phyloP scores from a whole-genome alignment of 768 basidiomycete species.

The Rhizopogon vulgaris region DNA sequence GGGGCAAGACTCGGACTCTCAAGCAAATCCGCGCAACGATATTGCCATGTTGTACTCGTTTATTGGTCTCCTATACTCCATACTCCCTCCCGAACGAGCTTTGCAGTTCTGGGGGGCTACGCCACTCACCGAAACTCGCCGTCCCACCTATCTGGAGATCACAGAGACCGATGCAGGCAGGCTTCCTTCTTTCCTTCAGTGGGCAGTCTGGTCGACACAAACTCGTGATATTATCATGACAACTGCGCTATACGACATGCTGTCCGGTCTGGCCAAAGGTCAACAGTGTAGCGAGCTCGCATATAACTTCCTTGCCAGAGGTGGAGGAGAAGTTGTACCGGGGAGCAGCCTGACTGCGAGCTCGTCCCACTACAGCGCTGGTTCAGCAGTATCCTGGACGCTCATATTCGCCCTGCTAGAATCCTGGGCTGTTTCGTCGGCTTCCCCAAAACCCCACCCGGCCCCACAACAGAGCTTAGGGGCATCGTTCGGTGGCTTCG shows the following conservation, averaged over 20 bases:
- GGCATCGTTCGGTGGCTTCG: constrained; percentile 25
- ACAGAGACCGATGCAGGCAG: constrained; percentile 58
- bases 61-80: constrained; percentile 73
- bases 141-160: constrained; percentile 49
- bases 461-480: constrained; percentile 37
- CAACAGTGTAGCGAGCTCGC: constrained; percentile 81
- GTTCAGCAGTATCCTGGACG: constrained; percentile 69
- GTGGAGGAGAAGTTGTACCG: constrained; percentile 63
- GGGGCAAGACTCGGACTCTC: constrained; percentile 34
- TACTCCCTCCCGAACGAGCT: constrained; percentile 68
- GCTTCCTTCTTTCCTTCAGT: constrained; percentile 75
- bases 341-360: constrained; percentile 44
- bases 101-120: constrained; percentile 84
- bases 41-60: constrained; percentile 80
- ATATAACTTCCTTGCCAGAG: constrained; percentile 82
- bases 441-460: constrained; percentile 38
- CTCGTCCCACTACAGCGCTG: constrained; percentile 39
- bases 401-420: constrained; percentile 71
- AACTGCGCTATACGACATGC: constrained; percentile 84
- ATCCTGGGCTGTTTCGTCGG: constrained; percentile 58
- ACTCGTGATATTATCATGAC: constrained; percentile 66
- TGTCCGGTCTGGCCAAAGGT: constrained; percentile 77
- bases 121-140: constrained; percentile 34
- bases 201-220: constrained; percentile 86
- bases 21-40: constrained; percentile 65